A percentile compares a stretch with the other conserved stretches of the same genome.
Evolutionary conservation across 805 yeast genomes (phyloP).

Genomic region (Kazachstania kunashirensis): DNA sequence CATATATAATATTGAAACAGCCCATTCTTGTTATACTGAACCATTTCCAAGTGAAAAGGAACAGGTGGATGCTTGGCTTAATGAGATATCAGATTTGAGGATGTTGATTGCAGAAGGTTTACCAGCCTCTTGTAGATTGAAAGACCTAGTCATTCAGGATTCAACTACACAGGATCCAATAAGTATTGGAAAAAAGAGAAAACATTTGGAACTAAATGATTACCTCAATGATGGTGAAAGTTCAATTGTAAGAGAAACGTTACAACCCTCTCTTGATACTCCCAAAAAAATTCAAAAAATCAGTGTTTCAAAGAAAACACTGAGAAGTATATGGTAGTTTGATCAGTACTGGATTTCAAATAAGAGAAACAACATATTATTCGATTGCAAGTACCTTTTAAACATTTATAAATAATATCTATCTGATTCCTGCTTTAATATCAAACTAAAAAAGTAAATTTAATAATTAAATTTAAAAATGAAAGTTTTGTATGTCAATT

Average conservation of each 20-base stretch:
- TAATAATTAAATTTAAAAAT: too few relatives aligned
- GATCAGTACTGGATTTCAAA: too few relatives aligned
- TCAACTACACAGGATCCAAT: slow-evolving; percentile 9
- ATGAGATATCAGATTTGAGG: slow-evolving; percentile 11
- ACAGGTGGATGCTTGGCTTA: slow-evolving; percentile 17
- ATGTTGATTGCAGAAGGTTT: slow-evolving; percentile 1
- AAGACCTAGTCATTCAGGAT: slow-evolving; percentile 13
- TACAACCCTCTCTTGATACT: background rate
- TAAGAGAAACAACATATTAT: too few relatives aligned
- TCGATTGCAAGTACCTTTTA: too few relatives aligned
- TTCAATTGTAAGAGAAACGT: slow-evolving; percentile 13
- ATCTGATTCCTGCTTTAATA: too few relatives aligned
- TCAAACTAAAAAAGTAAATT: too few relatives aligned
- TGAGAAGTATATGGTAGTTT: slow-evolving; percentile 26
- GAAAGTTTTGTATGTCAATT: too few relatives aligned
- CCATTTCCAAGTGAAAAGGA: slow-evolving; percentile 11
- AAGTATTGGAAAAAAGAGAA: slow-evolving; percentile 13
- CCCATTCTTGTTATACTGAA: slow-evolving; percentile 17
- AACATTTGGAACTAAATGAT: slow-evolving; percentile 14
- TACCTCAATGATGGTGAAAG: slow-evolving; percentile 14
- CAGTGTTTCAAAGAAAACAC: slow-evolving; percentile 27
- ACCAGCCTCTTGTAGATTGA: slow-evolving; percentile 14
- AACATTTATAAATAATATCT: too few relatives aligned
- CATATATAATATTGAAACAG: slow-evolving; percentile 9
- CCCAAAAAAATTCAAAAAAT: slow-evolving; percentile 23